These are phyloP conservation scores for Xylariaceae sp. DNA, from an alignment of 2,329 filamentous ascomycete species.

Conservation along the genomic window DNA sequence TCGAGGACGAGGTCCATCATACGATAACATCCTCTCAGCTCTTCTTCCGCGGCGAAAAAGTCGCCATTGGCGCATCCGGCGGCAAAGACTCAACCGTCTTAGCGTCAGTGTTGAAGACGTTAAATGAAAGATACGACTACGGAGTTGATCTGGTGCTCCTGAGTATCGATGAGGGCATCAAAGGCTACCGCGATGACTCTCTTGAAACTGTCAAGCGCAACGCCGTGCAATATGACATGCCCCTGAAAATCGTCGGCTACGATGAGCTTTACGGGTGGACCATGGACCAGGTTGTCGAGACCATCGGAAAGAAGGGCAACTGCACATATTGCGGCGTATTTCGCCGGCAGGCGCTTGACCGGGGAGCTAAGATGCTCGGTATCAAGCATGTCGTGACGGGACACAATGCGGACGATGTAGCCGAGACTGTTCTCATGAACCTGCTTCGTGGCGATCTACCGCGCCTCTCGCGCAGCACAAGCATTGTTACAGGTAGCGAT, in stretches of 20 bases:
- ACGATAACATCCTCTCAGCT: constrained; percentile 79
- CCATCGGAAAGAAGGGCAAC: constrained; percentile 96
- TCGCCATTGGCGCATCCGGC: constrained; percentile 93
- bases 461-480: constrained; percentile 80
- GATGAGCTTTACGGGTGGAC: constrained; percentile 96
- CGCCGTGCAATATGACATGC: constrained; percentile 83
- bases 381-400: constrained; percentile 95
- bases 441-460: constrained; percentile 84
- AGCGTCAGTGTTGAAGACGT: constrained; percentile 86
- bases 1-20: constrained; percentile 90
- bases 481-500: constrained; percentile 73
- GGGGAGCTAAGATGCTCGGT: constrained; percentile 78
- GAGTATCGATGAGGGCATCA: constrained; percentile 95
- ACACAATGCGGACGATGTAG: constrained; percentile 95
- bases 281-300: constrained; percentile 97
- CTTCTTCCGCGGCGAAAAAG: constrained; percentile 74
- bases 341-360: constrained; percentile 84
- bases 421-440: constrained; percentile 98
- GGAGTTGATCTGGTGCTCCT: constrained; percentile 79
- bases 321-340: constrained; percentile 99
- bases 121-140: constrained; percentile 87
- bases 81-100: constrained; percentile 97
- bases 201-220: constrained; percentile 96
- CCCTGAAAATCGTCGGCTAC: constrained; percentile 87
- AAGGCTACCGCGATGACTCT: constrained; percentile 92